Evolutionary conservation across 768 basidiomycete genomes (phyloP), one percentile per base, ranked within the genome.

Genomic region (Saitozyma podzolica): DNA sequence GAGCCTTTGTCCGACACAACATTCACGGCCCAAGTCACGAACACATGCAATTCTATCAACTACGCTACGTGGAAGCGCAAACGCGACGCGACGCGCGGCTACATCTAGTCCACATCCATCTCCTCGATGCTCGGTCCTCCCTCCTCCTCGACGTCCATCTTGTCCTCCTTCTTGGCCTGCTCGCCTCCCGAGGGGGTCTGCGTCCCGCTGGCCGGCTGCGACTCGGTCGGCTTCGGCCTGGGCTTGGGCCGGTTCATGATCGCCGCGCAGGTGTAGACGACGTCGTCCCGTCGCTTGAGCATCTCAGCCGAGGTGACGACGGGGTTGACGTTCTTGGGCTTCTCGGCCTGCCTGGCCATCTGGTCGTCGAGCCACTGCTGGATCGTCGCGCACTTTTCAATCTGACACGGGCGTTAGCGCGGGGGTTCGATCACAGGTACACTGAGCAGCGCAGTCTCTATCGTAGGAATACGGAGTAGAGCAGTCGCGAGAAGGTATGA

Each of bases 291-390:
- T 85, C 89, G 91, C 89, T 94, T 93, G 80, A 82, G 77, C 67
- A 96, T 89, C 79, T 98, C 92, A 62, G 83, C 87, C 54, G 83
- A 84, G 62, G 84, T 92, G 79, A 98, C 80, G 63, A 91, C 85
- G 29, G 92, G 89, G 77, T 94, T 88, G 59, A 88, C 86, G 77
- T 90, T 89, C 87, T 96, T 95, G 78, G 89, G 82, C 59, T 88
- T 83, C 84, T 98, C 95, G 8, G 85, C 84, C 84, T 98, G 96
- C 70, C 88, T 83, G 63, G 86, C 88, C 62, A 86, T 86, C 84
- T 90, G 86, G 83, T 99, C 94, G 74, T 96, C 91, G 60, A 99
- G 85, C 96, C 95, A 98, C 82, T 96, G 90, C 81, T 92, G 89
- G 45, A 89, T 83, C 9, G 87, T 92, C 56, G 90, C 96, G 60